Percentiles rank a stretch among this genome's conserved stretches.
Evolutionary conservation across 176 grass and related monocot species (phyloP).

Genomic region (Neostapfia colusana): DNA sequence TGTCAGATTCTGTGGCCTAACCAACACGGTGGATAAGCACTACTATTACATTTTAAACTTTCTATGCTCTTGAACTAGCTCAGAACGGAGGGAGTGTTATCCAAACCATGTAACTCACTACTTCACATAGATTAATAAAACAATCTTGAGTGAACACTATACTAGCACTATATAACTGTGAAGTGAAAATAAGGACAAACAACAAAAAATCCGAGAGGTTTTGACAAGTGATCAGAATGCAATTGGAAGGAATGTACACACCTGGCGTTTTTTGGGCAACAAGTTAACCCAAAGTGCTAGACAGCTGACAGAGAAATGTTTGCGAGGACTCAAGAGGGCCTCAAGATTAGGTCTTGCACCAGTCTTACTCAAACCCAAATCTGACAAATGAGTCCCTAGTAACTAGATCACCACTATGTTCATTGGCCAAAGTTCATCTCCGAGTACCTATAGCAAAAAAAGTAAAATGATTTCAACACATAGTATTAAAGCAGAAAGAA

Average conservation of each 20-base stretch:
- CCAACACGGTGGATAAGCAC: background rate
- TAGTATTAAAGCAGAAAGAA: constrained; percentile 3
- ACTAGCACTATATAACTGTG: background rate
- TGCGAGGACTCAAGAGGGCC: constrained; percentile 23
- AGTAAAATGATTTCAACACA: constrained; percentile 28
- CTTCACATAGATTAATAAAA: background rate
- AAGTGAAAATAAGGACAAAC: background rate
- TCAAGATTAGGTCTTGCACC: constrained; percentile 5
- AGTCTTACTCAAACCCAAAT: constrained; percentile 41
- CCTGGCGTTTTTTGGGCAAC: constrained; percentile 38
- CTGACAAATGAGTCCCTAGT: constrained; percentile 22
- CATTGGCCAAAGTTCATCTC: constrained; percentile 95
- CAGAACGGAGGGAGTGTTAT: background rate
- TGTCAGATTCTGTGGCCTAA: constrained; percentile 11
- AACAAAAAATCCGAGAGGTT: background rate
- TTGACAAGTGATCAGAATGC: background rate
- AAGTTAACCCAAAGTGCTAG: constrained; percentile 43
- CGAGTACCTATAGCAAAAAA: constrained; percentile 66
- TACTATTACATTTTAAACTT: background rate
- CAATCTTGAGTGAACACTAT: background rate
- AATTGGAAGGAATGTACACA: background rate
- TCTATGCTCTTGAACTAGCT: background rate
- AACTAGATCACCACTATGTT: constrained; percentile 36
- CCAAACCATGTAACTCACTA: background rate
- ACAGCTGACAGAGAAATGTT: constrained; percentile 41